Conservation (phyloP, 306 rosid species). For the Vigna radiata region DNA sequence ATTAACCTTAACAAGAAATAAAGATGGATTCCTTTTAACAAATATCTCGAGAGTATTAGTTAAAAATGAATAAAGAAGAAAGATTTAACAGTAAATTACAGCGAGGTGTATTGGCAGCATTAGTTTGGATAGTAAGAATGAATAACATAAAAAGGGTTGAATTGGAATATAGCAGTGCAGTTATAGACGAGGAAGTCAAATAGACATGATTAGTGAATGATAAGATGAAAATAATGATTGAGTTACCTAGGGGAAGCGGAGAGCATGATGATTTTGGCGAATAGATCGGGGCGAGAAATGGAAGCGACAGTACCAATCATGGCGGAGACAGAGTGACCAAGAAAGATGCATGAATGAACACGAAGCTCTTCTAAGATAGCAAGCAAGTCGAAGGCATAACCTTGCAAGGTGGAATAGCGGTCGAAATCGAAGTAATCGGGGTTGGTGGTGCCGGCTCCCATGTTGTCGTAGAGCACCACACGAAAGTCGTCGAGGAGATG, state of each 20-base stretch:
- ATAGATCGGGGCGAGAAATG: slow-evolving; percentile 52
- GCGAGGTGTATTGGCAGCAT: not conserved
- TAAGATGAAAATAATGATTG: not conserved
- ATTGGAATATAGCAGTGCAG: not conserved
- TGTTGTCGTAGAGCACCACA: slow-evolving; percentile 53
- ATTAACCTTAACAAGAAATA: no score
- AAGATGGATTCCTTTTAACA: not conserved
- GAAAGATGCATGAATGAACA: slow-evolving; percentile 46
- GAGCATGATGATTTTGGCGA: slow-evolving; percentile 48
- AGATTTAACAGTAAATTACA: not conserved
- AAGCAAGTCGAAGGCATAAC: slow-evolving; percentile 51
- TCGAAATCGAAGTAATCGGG: slow-evolving; percentile 58
- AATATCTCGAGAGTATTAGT: not conserved
- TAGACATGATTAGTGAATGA: not conserved
- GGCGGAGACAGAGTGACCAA: slow-evolving; percentile 54
- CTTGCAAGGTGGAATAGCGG: slow-evolving; percentile 50
- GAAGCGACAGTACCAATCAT: slow-evolving; percentile 54
- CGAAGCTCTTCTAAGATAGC: slow-evolving; percentile 51
- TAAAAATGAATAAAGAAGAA: not conserved
- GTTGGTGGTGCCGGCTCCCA: slow-evolving; percentile 59
- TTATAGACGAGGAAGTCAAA: not conserved
- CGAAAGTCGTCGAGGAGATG: slow-evolving; percentile 52
- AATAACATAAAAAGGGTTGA: not conserved
- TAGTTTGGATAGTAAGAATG: not conserved
- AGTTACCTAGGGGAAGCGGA: slow-evolving; percentile 53